A percentile compares a stretch with the other conserved stretches of the same genome.
Evolutionary conservation across 768 basidiomycete species (phyloP).

Genomic region (Agrocybe chaxingu): DNA sequence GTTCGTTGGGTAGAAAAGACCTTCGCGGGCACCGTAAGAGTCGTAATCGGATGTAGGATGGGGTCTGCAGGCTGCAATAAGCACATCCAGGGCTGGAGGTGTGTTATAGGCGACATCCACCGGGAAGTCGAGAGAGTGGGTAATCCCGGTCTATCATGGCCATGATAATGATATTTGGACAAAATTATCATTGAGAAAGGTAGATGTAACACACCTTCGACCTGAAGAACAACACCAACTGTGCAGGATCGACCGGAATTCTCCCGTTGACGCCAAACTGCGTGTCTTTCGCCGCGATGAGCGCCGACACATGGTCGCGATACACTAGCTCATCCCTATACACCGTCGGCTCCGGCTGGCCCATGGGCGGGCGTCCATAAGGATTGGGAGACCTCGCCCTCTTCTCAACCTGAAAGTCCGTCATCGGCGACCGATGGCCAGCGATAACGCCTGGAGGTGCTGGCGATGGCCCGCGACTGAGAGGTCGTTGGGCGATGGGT

Average conservation of each 20-base stretch:
- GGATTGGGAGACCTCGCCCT: slow-evolving; percentile 32
- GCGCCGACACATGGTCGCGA: slow-evolving; percentile 48
- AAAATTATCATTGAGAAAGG: neutral
- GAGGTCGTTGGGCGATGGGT: slow-evolving; percentile 7
- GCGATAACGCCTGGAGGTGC: slow-evolving; percentile 10
- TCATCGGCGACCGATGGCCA: too few species aligned
- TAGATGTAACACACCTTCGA: slow-evolving; percentile 52
- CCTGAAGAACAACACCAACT: slow-evolving; percentile 73
- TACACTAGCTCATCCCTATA: slow-evolving; percentile 52
- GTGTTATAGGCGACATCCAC: slow-evolving; percentile 72
- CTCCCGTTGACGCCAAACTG: slow-evolving; percentile 67
- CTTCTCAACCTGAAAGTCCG: slow-evolving; percentile 70
- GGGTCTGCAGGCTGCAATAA: slow-evolving; percentile 71
- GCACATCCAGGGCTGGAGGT: slow-evolving; percentile 75
- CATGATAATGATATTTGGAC: neutral
- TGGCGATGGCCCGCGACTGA: slow-evolving; percentile 24
- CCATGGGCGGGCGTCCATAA: slow-evolving; percentile 29
- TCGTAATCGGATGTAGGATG: slow-evolving; percentile 52
- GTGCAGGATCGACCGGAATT: slow-evolving; percentile 66
- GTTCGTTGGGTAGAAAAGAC: slow-evolving; percentile 68
- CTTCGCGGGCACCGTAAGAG: slow-evolving; percentile 57
- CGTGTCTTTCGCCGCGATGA: slow-evolving; percentile 57
- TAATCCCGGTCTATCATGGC: slow-evolving; percentile 61
- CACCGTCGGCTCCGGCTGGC: slow-evolving; percentile 22
- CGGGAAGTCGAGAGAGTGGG: slow-evolving; percentile 80